Evolutionary conservation across 2,329 filamentous ascomycete genomes (phyloP).

Genomic region (Calonectria multiphialidica): DNA sequence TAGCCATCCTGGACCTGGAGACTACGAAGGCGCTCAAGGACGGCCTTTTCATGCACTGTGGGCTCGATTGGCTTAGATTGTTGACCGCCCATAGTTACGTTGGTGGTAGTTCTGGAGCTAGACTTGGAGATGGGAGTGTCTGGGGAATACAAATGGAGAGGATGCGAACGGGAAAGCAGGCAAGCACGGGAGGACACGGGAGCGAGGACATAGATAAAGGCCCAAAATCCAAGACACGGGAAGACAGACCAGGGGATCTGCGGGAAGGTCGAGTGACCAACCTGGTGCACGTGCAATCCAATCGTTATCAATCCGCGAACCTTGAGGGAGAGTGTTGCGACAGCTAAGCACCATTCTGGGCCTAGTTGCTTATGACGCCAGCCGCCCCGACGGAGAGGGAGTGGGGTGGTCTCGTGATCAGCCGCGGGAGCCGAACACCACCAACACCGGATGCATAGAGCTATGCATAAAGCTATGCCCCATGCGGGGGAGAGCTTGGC

Average conservation of each 20-base stretch:
- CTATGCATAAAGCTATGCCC: neutral
- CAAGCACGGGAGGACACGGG: neutral
- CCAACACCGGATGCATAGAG: neutral
- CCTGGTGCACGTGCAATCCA: slow-evolving; percentile 3
- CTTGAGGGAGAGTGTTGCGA: slow-evolving; percentile 1
- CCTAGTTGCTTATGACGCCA: slow-evolving; percentile 12
- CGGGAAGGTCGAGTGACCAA: neutral
- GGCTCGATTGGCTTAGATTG: slow-evolving; percentile 53
- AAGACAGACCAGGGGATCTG: neutral
- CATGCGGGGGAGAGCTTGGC: neutral
- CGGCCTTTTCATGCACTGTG: slow-evolving; percentile 55
- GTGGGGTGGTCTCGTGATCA: slow-evolving; percentile 16
- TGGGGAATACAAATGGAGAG: neutral
- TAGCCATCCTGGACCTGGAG: slow-evolving; percentile 65
- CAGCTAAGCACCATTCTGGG: slow-evolving; percentile 19
- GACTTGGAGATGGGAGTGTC: neutral
- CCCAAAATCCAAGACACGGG: neutral
- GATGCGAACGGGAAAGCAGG: neutral
- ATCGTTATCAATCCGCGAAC: slow-evolving; percentile 16
- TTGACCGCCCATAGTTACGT: slow-evolving; percentile 56
- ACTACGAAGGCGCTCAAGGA: slow-evolving; percentile 57
- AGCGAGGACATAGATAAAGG: neutral
- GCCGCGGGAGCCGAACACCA: neutral
- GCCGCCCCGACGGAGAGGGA: slow-evolving; percentile 3
- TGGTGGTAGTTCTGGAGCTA: neutral